A percentile compares a stretch with the other conserved stretches of the same genome.
These are phyloP conservation scores for Paraleonurus japonicus DNA, from an alignment of 257 asterid genomes.

Conservation along the genomic window DNA sequence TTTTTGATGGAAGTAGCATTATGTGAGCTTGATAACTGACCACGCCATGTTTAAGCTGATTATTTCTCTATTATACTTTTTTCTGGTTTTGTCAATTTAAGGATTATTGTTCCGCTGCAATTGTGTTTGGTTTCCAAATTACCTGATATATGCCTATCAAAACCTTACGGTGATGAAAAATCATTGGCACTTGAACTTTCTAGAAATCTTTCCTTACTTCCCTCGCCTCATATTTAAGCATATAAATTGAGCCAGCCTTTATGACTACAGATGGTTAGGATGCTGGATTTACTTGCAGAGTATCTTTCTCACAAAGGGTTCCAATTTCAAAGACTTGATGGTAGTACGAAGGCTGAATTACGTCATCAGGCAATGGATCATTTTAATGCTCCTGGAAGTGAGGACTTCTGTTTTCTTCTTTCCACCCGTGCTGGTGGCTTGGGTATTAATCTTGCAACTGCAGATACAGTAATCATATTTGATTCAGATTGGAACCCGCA, in stretches of 20 bases:
- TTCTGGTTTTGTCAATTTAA: neutral
- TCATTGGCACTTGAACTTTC: neutral
- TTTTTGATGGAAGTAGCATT: neutral
- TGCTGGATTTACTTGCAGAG: slow-evolving; percentile 96
- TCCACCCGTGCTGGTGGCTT: slow-evolving; percentile 99
- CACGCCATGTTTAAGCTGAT: neutral
- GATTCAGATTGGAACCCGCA: slow-evolving; percentile 99
- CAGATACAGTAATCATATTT: slow-evolving; percentile 97
- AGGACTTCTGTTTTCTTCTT: slow-evolving; percentile 98
- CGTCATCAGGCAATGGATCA: slow-evolving; percentile 99
- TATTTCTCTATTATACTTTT: neutral
- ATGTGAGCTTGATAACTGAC: slow-evolving; percentile 12
- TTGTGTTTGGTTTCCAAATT: neutral
- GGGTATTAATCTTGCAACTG: slow-evolving; percentile 99
- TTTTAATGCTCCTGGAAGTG: slow-evolving; percentile 97
- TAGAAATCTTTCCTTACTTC: neutral
- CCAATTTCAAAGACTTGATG: slow-evolving; percentile 96
- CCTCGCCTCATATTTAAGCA: slow-evolving; percentile 7
- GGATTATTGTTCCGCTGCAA: slow-evolving; percentile 2
- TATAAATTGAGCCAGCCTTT: slow-evolving; percentile 20
- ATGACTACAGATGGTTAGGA: slow-evolving; percentile 87
- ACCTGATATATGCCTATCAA: neutral
- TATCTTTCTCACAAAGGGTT: slow-evolving; percentile 90
- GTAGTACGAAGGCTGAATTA: slow-evolving; percentile 95
- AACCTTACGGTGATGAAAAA: slow-evolving; percentile 10